Base-by-base conservation (phyloP, 2,329 filamentous ascomycete genomes). In the Colletotrichum endophyticum region DNA sequence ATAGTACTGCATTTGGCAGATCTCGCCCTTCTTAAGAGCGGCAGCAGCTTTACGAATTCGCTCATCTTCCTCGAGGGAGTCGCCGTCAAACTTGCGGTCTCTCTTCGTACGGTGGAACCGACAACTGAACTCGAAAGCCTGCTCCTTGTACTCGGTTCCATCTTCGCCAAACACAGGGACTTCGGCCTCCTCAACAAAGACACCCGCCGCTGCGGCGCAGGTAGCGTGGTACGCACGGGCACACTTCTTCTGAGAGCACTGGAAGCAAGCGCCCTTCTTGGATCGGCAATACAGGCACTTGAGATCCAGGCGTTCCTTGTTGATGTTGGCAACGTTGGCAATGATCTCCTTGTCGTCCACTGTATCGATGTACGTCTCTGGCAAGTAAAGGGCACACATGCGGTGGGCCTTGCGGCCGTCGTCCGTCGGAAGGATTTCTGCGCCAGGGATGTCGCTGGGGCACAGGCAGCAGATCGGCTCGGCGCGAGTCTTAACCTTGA, bases 231-330 rank as follows among this genome's bases (percentile, higher is more conserved):
- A 99, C 11, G 96, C 94, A 78, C 97, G 91, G 6, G 95, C 94
- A 81, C 97, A 99, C 84, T 98, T 99, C 87, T 96, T 96, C 80
- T 95, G 94, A 1, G 95, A 98, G 85, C 97, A 99, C 84, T 99
- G 96, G 86, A 99, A 98, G 86, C 96, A 98, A 19, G 95, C 95
- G n/a, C 97, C 97, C 73, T 94, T 95, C 84, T 97, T 98, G 36
- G 96, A 98, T 39, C 96, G 95, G 83, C 97, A 99, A 86, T 95
- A 98, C 77, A 98, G 92, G 84, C 97, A 99, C 85, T 98, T 98
- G 79, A 99, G 92, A 30, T 98, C 96, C 79, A 98, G 87, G 25
- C 96, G 94, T 72, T 95, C 95, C 84, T 97, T 96, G 82, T 95
- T 93, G 79, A 99, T 96, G 77, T 92, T 92, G n/a, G 91, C 90